Evolutionary conservation across 2,329 filamentous ascomycete species (phyloP).

Genomic region (Thielaviopsis euricoi): DNA sequence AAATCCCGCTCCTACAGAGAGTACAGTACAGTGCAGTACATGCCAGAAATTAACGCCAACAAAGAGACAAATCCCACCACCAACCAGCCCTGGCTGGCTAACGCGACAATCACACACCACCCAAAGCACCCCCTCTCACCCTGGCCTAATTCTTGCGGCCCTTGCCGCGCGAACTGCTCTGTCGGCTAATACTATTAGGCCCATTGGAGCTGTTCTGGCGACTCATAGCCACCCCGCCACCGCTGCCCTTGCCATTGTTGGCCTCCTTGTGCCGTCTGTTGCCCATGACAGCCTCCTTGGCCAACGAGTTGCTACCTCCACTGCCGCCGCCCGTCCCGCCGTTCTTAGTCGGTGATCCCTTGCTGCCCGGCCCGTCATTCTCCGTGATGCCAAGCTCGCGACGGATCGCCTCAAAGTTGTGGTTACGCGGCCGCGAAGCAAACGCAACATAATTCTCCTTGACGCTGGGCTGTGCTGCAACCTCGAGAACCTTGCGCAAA

Average conservation of each 20-base stretch:
- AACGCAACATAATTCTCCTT: constrained; percentile 33
- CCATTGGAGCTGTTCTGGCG: constrained; percentile 39
- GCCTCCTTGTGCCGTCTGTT: constrained; percentile 38
- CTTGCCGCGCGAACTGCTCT: constrained; percentile 33
- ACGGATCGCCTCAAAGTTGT: constrained; percentile 31
- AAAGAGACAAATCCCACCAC: neutral
- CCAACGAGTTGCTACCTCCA: constrained; percentile 11
- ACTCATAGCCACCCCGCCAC: constrained; percentile 32
- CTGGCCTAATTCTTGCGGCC: constrained; percentile 20
- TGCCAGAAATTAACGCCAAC: neutral
- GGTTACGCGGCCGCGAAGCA: constrained; percentile 23
- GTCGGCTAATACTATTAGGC: constrained; percentile 39
- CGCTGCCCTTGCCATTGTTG: constrained; percentile 16
- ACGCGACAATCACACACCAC: no score
- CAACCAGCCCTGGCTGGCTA: neutral
- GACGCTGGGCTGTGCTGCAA: constrained; percentile 31
- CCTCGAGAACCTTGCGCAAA: constrained; percentile 38
- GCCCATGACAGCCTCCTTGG: constrained; percentile 39
- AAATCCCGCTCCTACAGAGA: no score
- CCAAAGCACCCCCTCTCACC: neutral
- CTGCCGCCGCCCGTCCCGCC: neutral
- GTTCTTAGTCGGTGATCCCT: constrained; percentile 8
- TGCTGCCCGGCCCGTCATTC: constrained; percentile 21
- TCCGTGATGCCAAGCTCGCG: constrained; percentile 32
- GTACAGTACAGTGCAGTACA: no score